phyloP scores from a whole-genome alignment of 2,329 filamentous ascomycete species.

The Curvularia hawaiiensis region DNA sequence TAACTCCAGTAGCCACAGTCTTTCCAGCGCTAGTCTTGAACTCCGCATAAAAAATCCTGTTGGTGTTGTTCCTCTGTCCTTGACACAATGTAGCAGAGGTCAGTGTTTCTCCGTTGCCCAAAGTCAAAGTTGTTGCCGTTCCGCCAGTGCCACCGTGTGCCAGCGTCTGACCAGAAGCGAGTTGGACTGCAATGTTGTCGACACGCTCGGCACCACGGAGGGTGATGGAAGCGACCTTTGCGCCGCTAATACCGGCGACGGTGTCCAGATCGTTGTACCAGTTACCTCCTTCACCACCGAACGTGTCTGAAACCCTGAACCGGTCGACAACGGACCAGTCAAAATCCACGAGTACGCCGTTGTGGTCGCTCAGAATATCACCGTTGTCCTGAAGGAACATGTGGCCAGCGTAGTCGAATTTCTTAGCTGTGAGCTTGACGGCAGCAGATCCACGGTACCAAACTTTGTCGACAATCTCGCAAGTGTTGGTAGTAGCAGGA shows the following conservation, averaged over 20 bases:
- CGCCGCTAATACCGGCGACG: constrained; percentile 41
- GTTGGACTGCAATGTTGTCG: constrained; percentile 56
- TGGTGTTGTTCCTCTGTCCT: constrained; percentile 52
- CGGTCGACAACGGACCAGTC: constrained; percentile 28
- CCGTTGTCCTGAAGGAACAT: constrained; percentile 64
- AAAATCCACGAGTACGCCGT: constrained; percentile 65
- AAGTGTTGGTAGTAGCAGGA: constrained; percentile 57
- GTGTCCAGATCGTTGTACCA: constrained; percentile 63
- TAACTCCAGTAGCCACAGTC: constrained; percentile 52
- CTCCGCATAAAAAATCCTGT: constrained; percentile 62
- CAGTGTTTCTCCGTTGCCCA: constrained; percentile 58
- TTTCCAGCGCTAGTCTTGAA: constrained; percentile 59
- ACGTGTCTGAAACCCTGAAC: constrained; percentile 45
- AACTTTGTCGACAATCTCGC: constrained; percentile 72
- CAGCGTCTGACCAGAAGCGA: constrained; percentile 56
- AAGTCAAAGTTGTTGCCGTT: constrained; percentile 48
- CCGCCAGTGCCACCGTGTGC: constrained; percentile 62
- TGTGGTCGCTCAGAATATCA: constrained; percentile 66
- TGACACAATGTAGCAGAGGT: constrained; percentile 57
- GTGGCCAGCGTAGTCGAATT: constrained; percentile 61
- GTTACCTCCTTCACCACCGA: constrained; percentile 56
- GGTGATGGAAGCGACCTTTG: constrained; percentile 48
- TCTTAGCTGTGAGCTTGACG: constrained; percentile 54
- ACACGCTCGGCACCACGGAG: constrained; percentile 58
- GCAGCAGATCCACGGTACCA: constrained; percentile 62